A percentile compares a stretch with the other conserved stretches of the same genome.
phyloP scores from a whole-genome alignment of 257 asterid species.

The Apocynum venetum region DNA sequence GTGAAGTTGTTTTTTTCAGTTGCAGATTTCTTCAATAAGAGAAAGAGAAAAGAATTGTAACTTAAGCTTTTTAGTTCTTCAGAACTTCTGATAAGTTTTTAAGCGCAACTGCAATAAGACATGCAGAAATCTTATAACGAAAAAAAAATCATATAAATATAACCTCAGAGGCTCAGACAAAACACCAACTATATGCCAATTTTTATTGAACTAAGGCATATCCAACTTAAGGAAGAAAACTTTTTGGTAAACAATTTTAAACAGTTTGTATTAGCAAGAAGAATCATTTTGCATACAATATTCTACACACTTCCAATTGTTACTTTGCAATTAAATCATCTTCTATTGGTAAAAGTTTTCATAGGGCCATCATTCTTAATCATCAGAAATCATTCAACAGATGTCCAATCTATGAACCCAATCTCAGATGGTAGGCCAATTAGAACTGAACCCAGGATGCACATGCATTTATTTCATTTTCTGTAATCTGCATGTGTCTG shows the following conservation, averaged over 20 bases:
- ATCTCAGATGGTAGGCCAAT: not conserved
- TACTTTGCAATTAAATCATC: not conserved
- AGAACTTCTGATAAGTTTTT: not conserved
- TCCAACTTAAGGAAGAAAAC: not conserved
- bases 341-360: not conserved
- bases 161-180: not conserved
- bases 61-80: not conserved
- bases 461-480: not conserved
- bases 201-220: not conserved
- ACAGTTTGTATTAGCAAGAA: not conserved
- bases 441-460: not conserved
- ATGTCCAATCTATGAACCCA: not conserved
- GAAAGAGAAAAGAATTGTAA: not conserved
- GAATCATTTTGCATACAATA: not conserved
- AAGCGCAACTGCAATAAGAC: not conserved
- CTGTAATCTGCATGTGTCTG: not conserved
- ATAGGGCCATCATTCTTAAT: not conserved
- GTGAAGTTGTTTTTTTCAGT: constrained; percentile 37
- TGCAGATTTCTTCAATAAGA: constrained; percentile 36
- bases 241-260: not conserved
- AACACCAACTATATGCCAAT: not conserved
- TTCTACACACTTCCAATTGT: not conserved
- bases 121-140: no score
- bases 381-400: not conserved
- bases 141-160: not conserved